phyloP scores from a whole-genome alignment of 306 rosid genomes.

The Mimosa pudica region DNA sequence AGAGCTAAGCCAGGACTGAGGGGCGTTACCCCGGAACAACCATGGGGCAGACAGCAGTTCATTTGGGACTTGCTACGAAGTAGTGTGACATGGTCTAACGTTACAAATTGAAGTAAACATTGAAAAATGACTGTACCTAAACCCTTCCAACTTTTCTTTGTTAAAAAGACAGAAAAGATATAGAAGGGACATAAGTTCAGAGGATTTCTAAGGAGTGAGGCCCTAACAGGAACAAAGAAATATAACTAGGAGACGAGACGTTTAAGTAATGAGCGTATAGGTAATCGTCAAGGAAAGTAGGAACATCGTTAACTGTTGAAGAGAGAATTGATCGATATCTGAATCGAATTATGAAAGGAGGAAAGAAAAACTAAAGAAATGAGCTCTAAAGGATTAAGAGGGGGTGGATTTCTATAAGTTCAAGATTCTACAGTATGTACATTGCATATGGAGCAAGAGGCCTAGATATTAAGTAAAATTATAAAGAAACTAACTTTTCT shows the following conservation, averaged over 20 bases:
- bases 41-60: slow-evolving; percentile 4
- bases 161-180: slow-evolving; percentile 66
- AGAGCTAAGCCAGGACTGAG: slow-evolving; percentile 30
- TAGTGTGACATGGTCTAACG: slow-evolving; percentile 33
- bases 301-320: slow-evolving; percentile 17
- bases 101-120: slow-evolving; percentile 43
- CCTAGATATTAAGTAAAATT: slow-evolving; percentile 34
- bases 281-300: slow-evolving; percentile 24
- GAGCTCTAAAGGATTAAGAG: slow-evolving; percentile 18
- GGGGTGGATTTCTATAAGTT: slow-evolving; percentile 21
- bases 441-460: slow-evolving; percentile 19
- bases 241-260: slow-evolving; percentile 27
- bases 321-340: slow-evolving; percentile 11
- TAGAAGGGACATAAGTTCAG: slow-evolving; percentile 42
- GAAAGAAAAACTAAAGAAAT: slow-evolving; percentile 22
- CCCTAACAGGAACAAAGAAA: slow-evolving; percentile 33
- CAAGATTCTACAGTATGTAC: slow-evolving; percentile 36
- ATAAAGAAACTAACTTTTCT: slow-evolving; percentile 36
- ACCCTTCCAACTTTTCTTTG: slow-evolving; percentile 65
- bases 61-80: slow-evolving; percentile 29
- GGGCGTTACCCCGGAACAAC: slow-evolving; percentile 32
- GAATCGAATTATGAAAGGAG: slow-evolving; percentile 4
- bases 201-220: slow-evolving; percentile 39
- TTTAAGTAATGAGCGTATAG: slow-evolving; percentile 17
- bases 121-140: slow-evolving; percentile 38